Percentiles rank a stretch among this genome's conserved stretches.
phyloP scores from a whole-genome alignment of 148 eudicot species.

The Vaccinium macrocarpon region DNA sequence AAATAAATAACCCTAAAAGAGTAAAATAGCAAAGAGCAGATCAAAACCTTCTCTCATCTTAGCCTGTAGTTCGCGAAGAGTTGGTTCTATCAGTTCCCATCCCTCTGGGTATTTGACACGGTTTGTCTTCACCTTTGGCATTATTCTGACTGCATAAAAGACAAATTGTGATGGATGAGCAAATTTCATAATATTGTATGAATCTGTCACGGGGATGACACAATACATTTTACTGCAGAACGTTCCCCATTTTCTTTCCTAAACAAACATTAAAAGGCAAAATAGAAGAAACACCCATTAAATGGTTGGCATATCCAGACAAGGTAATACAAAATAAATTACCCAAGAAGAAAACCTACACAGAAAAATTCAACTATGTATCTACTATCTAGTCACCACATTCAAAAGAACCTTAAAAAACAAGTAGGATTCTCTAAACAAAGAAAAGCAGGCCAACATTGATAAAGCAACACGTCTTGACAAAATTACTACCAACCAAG shows the following conservation, averaged over 20 bases:
- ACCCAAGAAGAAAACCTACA: too few relatives aligned
- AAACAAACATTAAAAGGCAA: background rate
- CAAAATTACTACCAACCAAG: too few relatives aligned
- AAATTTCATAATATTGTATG: background rate
- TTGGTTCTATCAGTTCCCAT: conserved; percentile 65
- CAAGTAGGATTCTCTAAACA: too few relatives aligned
- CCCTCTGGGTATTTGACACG: conserved; percentile 55
- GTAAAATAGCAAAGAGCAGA: background rate
- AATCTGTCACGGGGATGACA: background rate
- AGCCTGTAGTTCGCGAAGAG: conserved; percentile 50
- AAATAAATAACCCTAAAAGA: background rate
- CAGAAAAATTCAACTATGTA: too few relatives aligned
- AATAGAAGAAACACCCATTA: background rate
- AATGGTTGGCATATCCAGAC: background rate
- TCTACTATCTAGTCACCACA: too few relatives aligned
- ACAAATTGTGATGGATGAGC: background rate
- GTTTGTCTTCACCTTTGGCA: conserved; percentile 62
- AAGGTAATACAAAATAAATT: too few relatives aligned
- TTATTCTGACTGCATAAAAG: conserved; percentile 21
- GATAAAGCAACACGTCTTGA: too few relatives aligned
- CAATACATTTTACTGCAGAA: background rate
- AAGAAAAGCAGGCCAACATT: too few relatives aligned
- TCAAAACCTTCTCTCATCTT: conserved; percentile 65
- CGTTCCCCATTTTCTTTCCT: background rate
- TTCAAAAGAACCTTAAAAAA: too few relatives aligned